Percentiles rank a stretch among this genome's conserved stretches.
These are phyloP conservation scores for Roridomyces roridus DNA, from an alignment of 768 basidiomycete genomes.

Conservation along the genomic window DNA sequence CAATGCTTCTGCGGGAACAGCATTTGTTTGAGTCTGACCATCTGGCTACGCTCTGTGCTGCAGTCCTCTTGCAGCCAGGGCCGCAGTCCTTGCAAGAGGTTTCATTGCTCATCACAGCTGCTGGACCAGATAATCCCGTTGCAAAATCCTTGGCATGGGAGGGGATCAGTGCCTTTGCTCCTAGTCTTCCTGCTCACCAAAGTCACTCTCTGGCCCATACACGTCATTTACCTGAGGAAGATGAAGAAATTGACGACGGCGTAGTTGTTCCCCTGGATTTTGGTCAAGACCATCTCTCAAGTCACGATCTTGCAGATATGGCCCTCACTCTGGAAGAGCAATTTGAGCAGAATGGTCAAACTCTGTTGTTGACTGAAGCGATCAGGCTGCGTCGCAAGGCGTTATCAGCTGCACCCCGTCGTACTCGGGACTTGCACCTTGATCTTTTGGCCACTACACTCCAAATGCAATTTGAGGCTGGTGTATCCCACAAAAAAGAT, in stretches of 20 bases:
- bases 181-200: not conserved
- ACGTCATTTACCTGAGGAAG: not conserved
- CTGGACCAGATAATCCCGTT: slow-evolving; percentile 2
- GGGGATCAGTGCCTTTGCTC: slow-evolving; percentile 1
- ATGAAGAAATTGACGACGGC: slow-evolving; percentile 1
- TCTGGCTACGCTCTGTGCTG: slow-evolving; percentile 4
- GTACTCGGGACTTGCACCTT: slow-evolving; percentile 1
- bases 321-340: slow-evolving; percentile 2
- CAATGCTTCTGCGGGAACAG: slow-evolving; percentile 6
- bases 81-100: slow-evolving; percentile 1
- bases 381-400: slow-evolving; percentile 6
- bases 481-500: not conserved
- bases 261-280: not conserved
- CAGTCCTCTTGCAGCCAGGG: slow-evolving; percentile 4
- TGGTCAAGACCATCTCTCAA: not conserved
- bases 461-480: not conserved
- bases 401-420: slow-evolving; percentile 4
- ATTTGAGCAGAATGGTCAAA: slow-evolving; percentile 3
- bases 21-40: slow-evolving; percentile 1
- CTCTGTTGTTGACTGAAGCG: not conserved
- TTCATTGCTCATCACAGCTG: slow-evolving; percentile 1
- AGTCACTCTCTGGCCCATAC: not conserved
- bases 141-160: slow-evolving; percentile 4
- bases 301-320: slow-evolving; percentile 2
- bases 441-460: slow-evolving; percentile 3